Base-by-base conservation (phyloP, 139 green algal genomes). In the Coelastrella sp. region DNA sequence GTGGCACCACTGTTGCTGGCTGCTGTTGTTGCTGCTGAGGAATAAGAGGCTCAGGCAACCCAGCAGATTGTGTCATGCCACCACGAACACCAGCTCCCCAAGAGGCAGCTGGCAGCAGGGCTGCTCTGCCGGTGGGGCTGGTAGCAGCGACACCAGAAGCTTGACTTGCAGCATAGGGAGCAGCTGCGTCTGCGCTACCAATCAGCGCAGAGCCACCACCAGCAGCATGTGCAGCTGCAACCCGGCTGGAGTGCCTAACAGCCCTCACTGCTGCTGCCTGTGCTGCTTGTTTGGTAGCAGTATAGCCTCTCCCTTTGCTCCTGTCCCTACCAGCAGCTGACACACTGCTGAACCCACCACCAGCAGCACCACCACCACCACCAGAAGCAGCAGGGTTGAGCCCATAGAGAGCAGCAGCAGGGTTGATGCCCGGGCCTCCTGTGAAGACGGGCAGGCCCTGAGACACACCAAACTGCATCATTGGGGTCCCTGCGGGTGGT, bases 181-280 rank as follows among this genome's bases (percentile, higher is more conserved):
- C 14, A 70, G 61, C 61, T 70, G 14, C 61, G 5, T 12, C 61
- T 20, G 61, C 4, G 5, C 11, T 12, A 12, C 61, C 4, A 70
- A 20, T 20, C 61, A 15, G 61, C 61, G 4, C 14, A 17, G 17
- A 14, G 14, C 25, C 74, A 59, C 11, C 74, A 82, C 25, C 74
- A 82, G 17, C 17, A 82, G 24, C 25, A 1, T 82, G 74, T 82
- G 74, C 74, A 59, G 74, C 74, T 82, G 74, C 74, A 12, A 82
- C 74, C 12, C 25, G 24, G 24, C 25, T 56, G 24, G 78, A 68
- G 24, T 61, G 49, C 49, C 78, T 56, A 11, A 84, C 14, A 70
- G 12, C 6, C 6, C 9, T 56, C 17, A 22, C 19, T 84, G 78
- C 78, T 84, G 78, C 22, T 84, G 73, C 60, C 35, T 49, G 35